Base-by-base conservation (phyloP, 148 eudicot genomes). In the Fagopyrum homotropicum region DNA sequence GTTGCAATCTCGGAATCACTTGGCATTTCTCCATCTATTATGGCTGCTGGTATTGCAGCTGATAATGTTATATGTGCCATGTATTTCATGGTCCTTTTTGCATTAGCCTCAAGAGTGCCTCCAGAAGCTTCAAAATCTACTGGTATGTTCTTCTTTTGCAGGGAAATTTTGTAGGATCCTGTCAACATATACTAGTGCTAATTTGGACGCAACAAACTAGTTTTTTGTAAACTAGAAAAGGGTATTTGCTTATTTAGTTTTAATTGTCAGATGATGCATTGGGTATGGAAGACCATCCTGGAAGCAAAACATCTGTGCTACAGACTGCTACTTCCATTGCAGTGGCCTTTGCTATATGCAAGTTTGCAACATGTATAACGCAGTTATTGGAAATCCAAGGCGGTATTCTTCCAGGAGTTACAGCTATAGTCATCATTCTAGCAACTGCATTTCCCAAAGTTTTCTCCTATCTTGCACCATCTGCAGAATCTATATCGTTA, bases 11-110 rank as follows among this genome's bases (percentile, higher is more conserved):
- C 94, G 5, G 89, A 91, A 70, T 87, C 86, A 50, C 88, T 93
- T 46, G 88, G 85, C 5, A 77, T 86, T 61, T 91, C 98, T 72
- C 89, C 93, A 5, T 91, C 98, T 30, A 89, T 89, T 73, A 75
- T 93, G 75, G 91, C 95, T 45, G 97, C 97, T 64, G 98, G 98
- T 50, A 85, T 91, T 75, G 98, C 98, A 73, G 98, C 93, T 63
- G 98, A 89, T 75, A 93, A 93, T 85, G 91, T 93, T 49, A 88
- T 93, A 63, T 91, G 95, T 80, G 97, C 98, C 29, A 60, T 87
- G 59, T 91, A 91, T 83, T 93, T 89, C 48, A 80, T 88, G 86
- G 66, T 87, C 54, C 81, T 91, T 73, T 91, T 91, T 79, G 90
- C 93, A 50, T 72, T 93, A 52, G 98, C 93, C 54, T 86, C 98